phyloP scores from a whole-genome alignment of 2,329 filamentous ascomycete species.

The Fusarium luffae region DNA sequence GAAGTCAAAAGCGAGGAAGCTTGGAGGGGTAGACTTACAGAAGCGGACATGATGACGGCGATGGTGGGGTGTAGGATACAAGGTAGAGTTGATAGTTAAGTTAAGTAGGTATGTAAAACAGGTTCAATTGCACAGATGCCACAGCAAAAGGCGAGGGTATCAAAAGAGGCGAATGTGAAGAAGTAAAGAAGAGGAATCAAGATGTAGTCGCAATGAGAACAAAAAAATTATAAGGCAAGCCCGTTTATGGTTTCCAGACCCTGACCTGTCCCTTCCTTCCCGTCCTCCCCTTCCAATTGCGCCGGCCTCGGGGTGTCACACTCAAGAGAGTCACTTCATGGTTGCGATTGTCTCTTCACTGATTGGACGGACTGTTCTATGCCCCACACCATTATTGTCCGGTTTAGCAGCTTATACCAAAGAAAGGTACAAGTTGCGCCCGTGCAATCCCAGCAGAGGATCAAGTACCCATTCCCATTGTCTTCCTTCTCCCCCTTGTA shows the following conservation, averaged over 20 bases:
- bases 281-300: conserved; percentile 31
- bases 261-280: conserved; percentile 36
- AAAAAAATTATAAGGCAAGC: conserved; percentile 5
- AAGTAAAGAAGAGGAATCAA: conserved; percentile 6
- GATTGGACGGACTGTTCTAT: conserved; percentile 34
- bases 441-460: conserved; percentile 14
- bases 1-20: conserved; percentile 18
- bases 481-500: not conserved
- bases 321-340: conserved; percentile 34
- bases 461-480: conserved; percentile 23
- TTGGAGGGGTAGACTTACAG: conserved; percentile 38
- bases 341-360: conserved; percentile 39
- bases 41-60: conserved; percentile 42
- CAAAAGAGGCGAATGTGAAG: not conserved
- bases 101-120: not conserved
- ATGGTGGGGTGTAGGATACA: conserved; percentile 26
- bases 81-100: conserved; percentile 1
- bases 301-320: conserved; percentile 45
- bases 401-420: conserved; percentile 19
- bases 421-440: conserved; percentile 9
- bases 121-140: conserved; percentile 6
- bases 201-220: not conserved
- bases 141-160: not conserved
- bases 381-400: conserved; percentile 28
- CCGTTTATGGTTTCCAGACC: conserved; percentile 21